A percentile compares a stretch with the other conserved stretches of the same genome.
Evolutionary conservation across 1,284 basidiomycete genomes (phyloP).

Genomic region (Cryptococcus maquisensis): DNA sequence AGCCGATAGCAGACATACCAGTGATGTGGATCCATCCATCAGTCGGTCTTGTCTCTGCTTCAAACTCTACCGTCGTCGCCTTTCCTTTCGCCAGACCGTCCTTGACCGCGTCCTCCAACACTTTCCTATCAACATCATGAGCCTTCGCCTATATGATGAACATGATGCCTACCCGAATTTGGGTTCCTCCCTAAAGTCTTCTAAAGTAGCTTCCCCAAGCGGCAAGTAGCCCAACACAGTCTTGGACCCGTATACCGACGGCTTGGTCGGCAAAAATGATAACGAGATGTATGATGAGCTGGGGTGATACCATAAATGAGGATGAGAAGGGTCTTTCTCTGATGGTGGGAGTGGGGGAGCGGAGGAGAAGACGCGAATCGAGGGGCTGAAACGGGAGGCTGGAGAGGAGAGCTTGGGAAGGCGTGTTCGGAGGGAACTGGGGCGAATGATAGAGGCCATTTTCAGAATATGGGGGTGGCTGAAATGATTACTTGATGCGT

Average conservation of each 20-base stretch:
- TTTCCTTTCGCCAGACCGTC: conserved; percentile 18
- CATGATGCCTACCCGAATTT: conserved; percentile 23
- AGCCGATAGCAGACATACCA: conserved; percentile 25
- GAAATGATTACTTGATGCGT: too few species aligned
- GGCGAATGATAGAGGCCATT: not conserved
- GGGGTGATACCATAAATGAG: conserved; percentile 41
- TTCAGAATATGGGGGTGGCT: not conserved
- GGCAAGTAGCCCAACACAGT: conserved; percentile 41
- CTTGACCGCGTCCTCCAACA: conserved; percentile 27
- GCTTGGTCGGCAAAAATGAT: conserved; percentile 33
- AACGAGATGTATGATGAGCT: conserved; percentile 23
- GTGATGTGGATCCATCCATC: conserved; percentile 48
- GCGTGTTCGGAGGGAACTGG: not conserved
- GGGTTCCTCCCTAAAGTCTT: conserved; percentile 37
- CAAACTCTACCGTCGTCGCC: conserved; percentile 29
- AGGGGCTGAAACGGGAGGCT: not conserved
- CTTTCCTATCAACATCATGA: conserved; percentile 3
- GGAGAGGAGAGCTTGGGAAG: not conserved
- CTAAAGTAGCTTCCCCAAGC: conserved; percentile 21
- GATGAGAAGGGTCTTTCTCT: conserved; percentile 36
- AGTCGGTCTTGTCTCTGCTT: conserved; percentile 39
- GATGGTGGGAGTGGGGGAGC: conserved; percentile 1
- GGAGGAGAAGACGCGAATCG: not conserved
- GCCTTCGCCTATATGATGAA: not conserved
- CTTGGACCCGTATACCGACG: conserved; percentile 9